phyloP scores from a whole-genome alignment of 2,329 filamentous ascomycete genomes.

The Aspergillus sp. region DNA sequence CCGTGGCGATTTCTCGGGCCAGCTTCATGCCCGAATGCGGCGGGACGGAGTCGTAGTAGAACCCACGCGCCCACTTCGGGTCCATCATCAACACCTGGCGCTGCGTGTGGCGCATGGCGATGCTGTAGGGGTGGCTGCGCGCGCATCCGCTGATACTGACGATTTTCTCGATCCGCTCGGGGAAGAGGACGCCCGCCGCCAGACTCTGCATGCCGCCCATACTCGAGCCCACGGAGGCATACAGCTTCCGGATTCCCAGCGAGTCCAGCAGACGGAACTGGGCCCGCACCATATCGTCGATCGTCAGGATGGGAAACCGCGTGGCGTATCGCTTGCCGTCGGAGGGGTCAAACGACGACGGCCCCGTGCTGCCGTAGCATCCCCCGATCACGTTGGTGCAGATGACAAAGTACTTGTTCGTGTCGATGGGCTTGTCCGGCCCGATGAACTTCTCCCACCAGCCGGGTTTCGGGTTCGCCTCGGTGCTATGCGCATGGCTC shows the following conservation, averaged over 20 bases:
- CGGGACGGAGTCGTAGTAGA: conserved; percentile 85
- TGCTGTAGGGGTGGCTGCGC: conserved; percentile 92
- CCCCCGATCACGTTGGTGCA: conserved; percentile 97
- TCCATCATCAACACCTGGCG: conserved; percentile 99
- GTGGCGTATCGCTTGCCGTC: conserved; percentile 90
- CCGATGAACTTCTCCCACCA: conserved; percentile 99
- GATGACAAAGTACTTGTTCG: conserved; percentile 86
- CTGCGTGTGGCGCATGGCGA: conserved; percentile 97
- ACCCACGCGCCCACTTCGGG: conserved; percentile 91
- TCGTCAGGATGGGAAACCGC: conserved; percentile 89
- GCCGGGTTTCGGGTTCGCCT: conserved; percentile 78
- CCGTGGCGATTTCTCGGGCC: conserved; percentile 92
- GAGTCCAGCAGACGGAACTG: conserved; percentile 86
- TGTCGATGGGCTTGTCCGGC: conserved; percentile 79
- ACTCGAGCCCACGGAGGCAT: conserved; percentile 90
- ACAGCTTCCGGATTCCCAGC: conserved; percentile 73
- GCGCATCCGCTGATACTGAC: conserved; percentile 93
- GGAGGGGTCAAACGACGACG: conserved; percentile 80
- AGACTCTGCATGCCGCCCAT: conserved; percentile 99
- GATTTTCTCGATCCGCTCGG: conserved; percentile 75
- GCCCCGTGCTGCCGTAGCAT: conserved; percentile 93
- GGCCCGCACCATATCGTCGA: conserved; percentile 96
- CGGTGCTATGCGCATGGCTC: conserved; percentile 93
- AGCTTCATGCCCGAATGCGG: conserved; percentile 98
- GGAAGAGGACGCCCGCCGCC: conserved; percentile 80